Conservation (phyloP, 371 early-diverging fungal species). For the Synchytrium microbalum region DNA sequence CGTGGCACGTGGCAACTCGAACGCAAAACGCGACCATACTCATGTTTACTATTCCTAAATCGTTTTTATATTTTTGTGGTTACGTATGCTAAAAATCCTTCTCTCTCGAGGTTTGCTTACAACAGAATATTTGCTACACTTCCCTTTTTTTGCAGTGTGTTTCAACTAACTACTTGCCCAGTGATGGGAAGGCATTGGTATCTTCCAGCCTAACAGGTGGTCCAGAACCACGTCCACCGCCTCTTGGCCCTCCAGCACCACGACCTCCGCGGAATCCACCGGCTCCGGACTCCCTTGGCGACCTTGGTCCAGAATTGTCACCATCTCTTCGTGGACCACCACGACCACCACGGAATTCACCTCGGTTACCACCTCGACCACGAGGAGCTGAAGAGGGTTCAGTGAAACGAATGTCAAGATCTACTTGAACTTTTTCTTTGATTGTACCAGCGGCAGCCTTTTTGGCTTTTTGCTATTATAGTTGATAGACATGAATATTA, state of each 20-base stretch:
- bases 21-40: no score
- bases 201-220: slow-evolving; percentile 57
- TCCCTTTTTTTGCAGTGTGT: no score
- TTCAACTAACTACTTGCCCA: slow-evolving; percentile 56
- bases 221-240: not conserved
- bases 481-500: slow-evolving; percentile 14
- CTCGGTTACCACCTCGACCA: slow-evolving; percentile 26
- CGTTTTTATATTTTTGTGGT: no score
- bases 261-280: no score
- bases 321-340: not conserved
- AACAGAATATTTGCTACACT: no score
- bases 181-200: slow-evolving; percentile 66
- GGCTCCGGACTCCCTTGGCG: not conserved
- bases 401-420: slow-evolving; percentile 48
- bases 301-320: not conserved
- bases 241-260: not conserved
- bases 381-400: slow-evolving; percentile 23
- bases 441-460: slow-evolving; percentile 36
- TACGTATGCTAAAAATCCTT: no score
- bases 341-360: slow-evolving; percentile 2
- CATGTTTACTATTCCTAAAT: no score
- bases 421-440: slow-evolving; percentile 44
- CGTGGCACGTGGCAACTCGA: no score
- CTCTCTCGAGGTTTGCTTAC: no score
- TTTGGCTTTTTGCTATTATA: slow-evolving; percentile 22